phyloP scores from a whole-genome alignment of 345 rosid species.

The Heritiera littoralis region DNA sequence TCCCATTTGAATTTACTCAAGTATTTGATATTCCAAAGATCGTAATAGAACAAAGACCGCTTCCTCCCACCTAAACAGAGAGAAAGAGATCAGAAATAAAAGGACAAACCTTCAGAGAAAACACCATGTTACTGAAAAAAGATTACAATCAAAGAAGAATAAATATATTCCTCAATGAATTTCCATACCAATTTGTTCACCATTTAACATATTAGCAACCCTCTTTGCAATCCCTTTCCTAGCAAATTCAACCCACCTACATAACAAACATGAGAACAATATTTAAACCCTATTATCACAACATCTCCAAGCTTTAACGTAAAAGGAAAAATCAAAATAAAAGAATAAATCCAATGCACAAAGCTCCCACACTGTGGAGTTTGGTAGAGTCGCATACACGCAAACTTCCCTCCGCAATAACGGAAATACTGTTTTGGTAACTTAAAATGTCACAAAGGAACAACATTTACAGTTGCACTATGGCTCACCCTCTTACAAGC shows the following conservation, averaged over 20 bases:
- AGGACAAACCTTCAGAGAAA: background rate
- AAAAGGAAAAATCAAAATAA: background rate
- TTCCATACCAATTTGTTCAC: conserved; percentile 82
- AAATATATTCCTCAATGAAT: background rate
- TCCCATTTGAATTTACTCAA: conserved; percentile 97
- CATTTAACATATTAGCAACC: conserved; percentile 81
- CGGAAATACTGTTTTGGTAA: too few relatives aligned
- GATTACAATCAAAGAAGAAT: background rate
- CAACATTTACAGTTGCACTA: too few relatives aligned
- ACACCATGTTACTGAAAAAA: background rate
- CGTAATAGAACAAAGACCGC: conserved; percentile 72
- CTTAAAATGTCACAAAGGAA: too few relatives aligned
- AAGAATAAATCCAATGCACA: too few relatives aligned
- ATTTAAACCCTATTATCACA: background rate
- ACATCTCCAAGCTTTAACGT: background rate
- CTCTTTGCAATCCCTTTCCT: conserved; percentile 73
- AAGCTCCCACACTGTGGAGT: too few relatives aligned
- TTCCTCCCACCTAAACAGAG: conserved; percentile 74
- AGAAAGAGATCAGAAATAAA: conserved; percentile 14
- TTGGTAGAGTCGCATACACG: too few relatives aligned
- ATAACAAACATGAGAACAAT: conserved; percentile 14
- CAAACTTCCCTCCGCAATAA: too few relatives aligned
- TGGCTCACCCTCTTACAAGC: background rate
- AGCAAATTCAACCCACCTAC: conserved; percentile 95
- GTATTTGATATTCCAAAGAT: conserved; percentile 94